Percentiles rank a stretch among this genome's conserved stretches.
Conservation (phyloP, 371 early-diverging fungal species). For the Parasitella parasitica region DNA sequence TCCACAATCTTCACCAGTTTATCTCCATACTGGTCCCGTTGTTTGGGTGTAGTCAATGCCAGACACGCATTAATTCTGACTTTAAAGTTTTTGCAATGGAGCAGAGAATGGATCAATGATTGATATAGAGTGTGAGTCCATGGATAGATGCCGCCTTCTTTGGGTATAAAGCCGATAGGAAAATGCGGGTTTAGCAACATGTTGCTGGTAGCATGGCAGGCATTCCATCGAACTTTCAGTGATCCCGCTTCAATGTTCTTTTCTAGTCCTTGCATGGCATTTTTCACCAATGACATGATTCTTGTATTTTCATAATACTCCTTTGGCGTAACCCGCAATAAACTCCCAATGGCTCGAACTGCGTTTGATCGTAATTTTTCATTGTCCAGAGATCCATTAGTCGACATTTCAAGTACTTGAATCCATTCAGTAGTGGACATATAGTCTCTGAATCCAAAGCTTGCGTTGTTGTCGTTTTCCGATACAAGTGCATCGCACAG, state of each 20-base stretch:
- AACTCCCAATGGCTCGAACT: conserved; percentile 71
- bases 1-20: conserved; percentile 41
- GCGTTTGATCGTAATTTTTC: conserved; percentile 78
- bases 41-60: conserved; percentile 58
- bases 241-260: conserved; percentile 74
- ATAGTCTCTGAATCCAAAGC: conserved; percentile 35
- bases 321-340: conserved; percentile 58
- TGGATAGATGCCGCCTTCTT: conserved; percentile 24
- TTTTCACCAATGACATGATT: conserved; percentile 49
- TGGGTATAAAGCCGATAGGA: conserved; percentile 56
- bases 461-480: conserved; percentile 43
- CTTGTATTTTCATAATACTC: conserved; percentile 50
- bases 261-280: conserved; percentile 55
- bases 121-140: conserved; percentile 60
- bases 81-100: conserved; percentile 73
- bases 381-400: conserved; percentile 68
- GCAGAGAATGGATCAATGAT: conserved; percentile 56
- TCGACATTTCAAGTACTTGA: conserved; percentile 44
- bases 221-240: conserved; percentile 83
- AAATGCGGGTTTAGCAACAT: conserved; percentile 59
- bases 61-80: conserved; percentile 78
- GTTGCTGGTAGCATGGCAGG: conserved; percentile 75
- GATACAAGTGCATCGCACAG: conserved; percentile 66
- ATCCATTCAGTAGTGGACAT: conserved; percentile 45
- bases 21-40: conserved; percentile 52